These are phyloP conservation scores for Cyberlindnera misumaiensis DNA, from an alignment of 805 yeast genomes.

Conservation along the genomic window DNA sequence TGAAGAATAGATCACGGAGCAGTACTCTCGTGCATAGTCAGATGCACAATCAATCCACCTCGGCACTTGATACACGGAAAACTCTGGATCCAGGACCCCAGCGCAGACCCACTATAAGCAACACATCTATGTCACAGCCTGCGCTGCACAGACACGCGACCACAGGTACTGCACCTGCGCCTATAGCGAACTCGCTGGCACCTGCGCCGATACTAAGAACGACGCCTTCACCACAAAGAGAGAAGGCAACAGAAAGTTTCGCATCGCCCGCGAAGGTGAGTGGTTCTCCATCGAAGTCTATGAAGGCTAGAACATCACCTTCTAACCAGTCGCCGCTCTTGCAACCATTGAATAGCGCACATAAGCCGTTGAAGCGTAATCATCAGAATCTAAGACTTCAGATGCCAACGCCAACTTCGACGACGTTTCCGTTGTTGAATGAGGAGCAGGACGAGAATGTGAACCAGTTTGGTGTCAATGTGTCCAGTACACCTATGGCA, in stretches of 20 bases:
- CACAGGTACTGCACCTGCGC: slow-evolving; percentile 1
- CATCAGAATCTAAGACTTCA: slow-evolving; percentile 58
- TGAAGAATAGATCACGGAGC: slow-evolving; percentile 23
- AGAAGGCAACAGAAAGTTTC: slow-evolving; percentile 11
- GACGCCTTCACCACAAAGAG: slow-evolving; percentile 42
- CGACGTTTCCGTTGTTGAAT: slow-evolving; percentile 18
- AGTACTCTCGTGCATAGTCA: slow-evolving; percentile 22
- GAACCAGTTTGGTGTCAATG: slow-evolving; percentile 63
- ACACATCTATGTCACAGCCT: neutral
- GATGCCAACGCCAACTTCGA: slow-evolving; percentile 66
- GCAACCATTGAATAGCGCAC: slow-evolving; percentile 26
- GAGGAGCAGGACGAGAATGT: slow-evolving; percentile 35
- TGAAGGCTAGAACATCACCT: slow-evolving; percentile 27
- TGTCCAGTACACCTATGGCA: slow-evolving; percentile 46
- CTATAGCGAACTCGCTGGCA: slow-evolving; percentile 11
- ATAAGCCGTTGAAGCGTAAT: slow-evolving; percentile 22
- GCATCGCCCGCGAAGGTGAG: slow-evolving; percentile 26
- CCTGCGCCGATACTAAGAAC: slow-evolving; percentile 24
- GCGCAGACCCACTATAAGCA: slow-evolving; percentile 19
- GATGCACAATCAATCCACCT: slow-evolving; percentile 16
- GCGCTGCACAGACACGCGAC: slow-evolving; percentile 1
- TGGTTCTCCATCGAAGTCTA: slow-evolving; percentile 32
- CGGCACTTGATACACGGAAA: slow-evolving; percentile 16
- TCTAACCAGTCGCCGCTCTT: slow-evolving; percentile 21
- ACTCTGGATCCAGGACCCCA: slow-evolving; percentile 14